These are phyloP conservation scores for Podospora anserina DNA, from an alignment of 495 filamentous ascomycete species.

Conservation along the genomic window DNA sequence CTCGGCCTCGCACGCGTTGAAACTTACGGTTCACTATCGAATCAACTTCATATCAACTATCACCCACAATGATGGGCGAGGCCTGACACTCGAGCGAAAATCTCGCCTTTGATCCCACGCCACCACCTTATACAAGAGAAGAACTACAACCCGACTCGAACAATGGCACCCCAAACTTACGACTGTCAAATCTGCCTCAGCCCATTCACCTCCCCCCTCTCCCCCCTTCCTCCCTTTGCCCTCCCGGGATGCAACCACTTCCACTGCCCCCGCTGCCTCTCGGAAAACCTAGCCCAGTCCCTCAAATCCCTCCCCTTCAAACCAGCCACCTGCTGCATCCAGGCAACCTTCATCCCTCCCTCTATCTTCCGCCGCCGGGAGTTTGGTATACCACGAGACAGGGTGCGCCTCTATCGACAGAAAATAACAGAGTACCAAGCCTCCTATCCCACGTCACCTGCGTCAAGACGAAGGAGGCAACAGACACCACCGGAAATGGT, in stretches of 20 bases:
- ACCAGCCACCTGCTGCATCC: conserved; percentile 24
- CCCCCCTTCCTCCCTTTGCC: neutral
- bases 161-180: neutral
- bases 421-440: conserved; percentile 17
- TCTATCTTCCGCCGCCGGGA: neutral
- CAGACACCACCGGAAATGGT: too few relatives aligned
- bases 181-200: conserved; percentile 18
- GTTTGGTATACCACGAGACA: neutral
- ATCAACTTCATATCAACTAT: neutral
- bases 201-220: neutral
- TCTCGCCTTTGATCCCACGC: neutral
- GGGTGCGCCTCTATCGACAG: conserved; percentile 16
- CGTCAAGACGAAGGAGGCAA: too few relatives aligned
- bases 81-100: too few relatives aligned
- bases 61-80: neutral
- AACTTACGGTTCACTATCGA: neutral
- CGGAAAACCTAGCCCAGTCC: conserved; percentile 3
- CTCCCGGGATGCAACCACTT: conserved; percentile 13
- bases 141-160: neutral
- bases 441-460: neutral
- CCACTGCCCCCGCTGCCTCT: conserved; percentile 17
- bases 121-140: neutral
- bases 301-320: conserved; percentile 14
- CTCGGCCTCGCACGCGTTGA: neutral
- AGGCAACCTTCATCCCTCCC: neutral